Base-by-base conservation (phyloP, 1,284 basidiomycete species). In the Rhodotorula sp. region DNA sequence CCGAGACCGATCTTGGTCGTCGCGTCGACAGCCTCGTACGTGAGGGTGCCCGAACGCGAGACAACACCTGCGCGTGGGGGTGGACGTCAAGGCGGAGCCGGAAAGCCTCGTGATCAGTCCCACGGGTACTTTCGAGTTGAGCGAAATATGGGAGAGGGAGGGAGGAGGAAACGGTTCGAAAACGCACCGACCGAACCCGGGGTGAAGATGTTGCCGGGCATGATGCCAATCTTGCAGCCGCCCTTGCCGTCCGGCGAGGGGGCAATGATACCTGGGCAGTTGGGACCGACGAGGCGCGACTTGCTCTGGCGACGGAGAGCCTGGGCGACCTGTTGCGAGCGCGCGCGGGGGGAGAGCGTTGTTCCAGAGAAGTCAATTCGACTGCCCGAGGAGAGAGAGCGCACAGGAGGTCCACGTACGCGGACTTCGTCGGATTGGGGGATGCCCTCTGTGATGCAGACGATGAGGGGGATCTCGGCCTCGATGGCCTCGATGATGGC, bases 211-310 rank as follows among this genome's bases (percentile, higher is more conserved):
- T 96, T 93, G 54, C 95, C 95, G 37, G 96, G 96, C 84, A 98
- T 95, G 81, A 99, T 99, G 72, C 96, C 96, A 88, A 99, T 98
- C 85, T 99, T 99, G 86, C 96, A 99, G 24, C 95, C 95, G 66
- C 82, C 81, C 54, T 72, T 71, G 55, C 64, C 66, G 58, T 70
- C 54, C 20, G 68, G 60, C 67, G 91, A 86, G 42, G 94, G 93
- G 80, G 95, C 94, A 80, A 99, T 98, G 79, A 99, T 89, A 81
- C 96, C 96, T 7, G 96, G 96, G 83, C 96, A 99, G 83, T 99
- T 99, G 58, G 93, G 94, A 29, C 81, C 81, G 54, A 82, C 79
- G 77, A 99, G 89, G 77, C 96, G 89, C 70, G 93, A 95, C 80
- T 92, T 94, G 75, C 88, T 93, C 82, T 99, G 96, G 80, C 88